Evolutionary conservation across 768 basidiomycete species (phyloP).

Genomic region (Sporobolomyces roseus): DNA sequence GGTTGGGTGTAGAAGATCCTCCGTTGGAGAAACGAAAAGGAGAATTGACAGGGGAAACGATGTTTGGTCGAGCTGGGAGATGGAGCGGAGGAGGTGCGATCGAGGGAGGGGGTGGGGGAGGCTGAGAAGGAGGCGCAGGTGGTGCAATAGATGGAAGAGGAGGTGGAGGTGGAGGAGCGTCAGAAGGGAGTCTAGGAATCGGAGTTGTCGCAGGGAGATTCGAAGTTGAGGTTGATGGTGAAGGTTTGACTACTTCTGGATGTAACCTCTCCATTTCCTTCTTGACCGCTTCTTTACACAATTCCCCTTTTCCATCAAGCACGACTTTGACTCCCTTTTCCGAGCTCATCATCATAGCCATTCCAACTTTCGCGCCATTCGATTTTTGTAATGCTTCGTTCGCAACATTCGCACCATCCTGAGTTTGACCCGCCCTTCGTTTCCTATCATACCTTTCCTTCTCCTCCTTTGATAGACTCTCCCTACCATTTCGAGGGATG

Average conservation of each 20-base stretch:
- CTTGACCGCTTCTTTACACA: slow-evolving; percentile 62
- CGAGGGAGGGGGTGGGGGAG: slow-evolving; percentile 22
- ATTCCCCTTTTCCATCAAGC: slow-evolving; percentile 69
- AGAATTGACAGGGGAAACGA: not conserved
- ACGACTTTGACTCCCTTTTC: slow-evolving; percentile 63
- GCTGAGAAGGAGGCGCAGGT: slow-evolving; percentile 22
- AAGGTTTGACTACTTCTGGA: slow-evolving; percentile 22
- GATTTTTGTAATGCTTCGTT: slow-evolving; percentile 62
- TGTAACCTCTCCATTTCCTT: slow-evolving; percentile 51
- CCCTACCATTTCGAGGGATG: slow-evolving; percentile 14
- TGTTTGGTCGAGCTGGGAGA: not conserved
- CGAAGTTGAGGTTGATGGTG: not conserved
- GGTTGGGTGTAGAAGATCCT: too few relatives aligned
- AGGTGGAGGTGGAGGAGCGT: not conserved
- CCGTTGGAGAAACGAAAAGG: slow-evolving; percentile 3
- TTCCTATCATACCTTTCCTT: slow-evolving; percentile 33
- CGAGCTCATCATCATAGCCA: slow-evolving; percentile 47
- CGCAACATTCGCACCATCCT: slow-evolving; percentile 63
- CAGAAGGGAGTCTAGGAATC: not conserved
- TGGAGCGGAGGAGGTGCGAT: slow-evolving; percentile 42
- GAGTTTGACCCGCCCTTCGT: slow-evolving; percentile 11
- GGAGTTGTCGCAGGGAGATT: not conserved
- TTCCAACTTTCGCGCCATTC: slow-evolving; percentile 62
- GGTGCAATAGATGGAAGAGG: not conserved
- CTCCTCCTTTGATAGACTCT: slow-evolving; percentile 17